Base-by-base conservation (phyloP, 176 grass and related monocot genomes). In the Ensete glaucum region DNA sequence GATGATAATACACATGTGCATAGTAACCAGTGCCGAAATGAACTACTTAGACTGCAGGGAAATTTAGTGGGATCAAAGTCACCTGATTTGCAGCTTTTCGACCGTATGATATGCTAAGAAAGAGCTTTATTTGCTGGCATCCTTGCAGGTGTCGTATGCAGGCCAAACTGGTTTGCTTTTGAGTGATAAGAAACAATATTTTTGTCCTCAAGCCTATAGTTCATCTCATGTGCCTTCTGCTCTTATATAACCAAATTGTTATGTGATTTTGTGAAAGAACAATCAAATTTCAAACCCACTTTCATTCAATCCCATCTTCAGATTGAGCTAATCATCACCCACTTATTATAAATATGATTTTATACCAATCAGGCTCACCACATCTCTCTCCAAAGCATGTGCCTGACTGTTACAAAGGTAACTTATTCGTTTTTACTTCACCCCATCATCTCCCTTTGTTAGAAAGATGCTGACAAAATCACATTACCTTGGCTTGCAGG, bases 1-100 rank as follows among this genome's bases (percentile, higher is more conserved):
- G 82, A 85, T 55, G 88, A 85, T 55, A 73, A 85, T 75, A 72
- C 48, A 69, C 90, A 98, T 53, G 8, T 72, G 14, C 75, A 85
- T 48, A 82, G 79, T 68, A 82, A 81, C 34, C 71, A 82, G 10
- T 90, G 88, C 23, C 79, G 59, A 51, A 53, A 10, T 1, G 86
- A 93, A 60, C 76, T 85, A 73, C 27, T 81, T 73, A 85, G 84
- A 85, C 26, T 87, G 13, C 81, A 82, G 73, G 80, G 77, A 53
- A 88, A 98, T 82, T 82, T 93, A 34, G n/a, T 55, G 53, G 52
- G 50, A 74, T 26, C 9, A 53, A 73, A 56, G 9, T 54, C 23
- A 55, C 55, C 71, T 25, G 7, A 74, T 27, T 29, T 56, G 51
- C 70, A 52, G 9, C 65, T 67, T 15, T 67, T 22, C 26, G 1